A percentile compares a stretch with the other conserved stretches of the same genome.
Evolutionary conservation across 441 rosid species (phyloP).

Genomic region (Hura crepitans): DNA sequence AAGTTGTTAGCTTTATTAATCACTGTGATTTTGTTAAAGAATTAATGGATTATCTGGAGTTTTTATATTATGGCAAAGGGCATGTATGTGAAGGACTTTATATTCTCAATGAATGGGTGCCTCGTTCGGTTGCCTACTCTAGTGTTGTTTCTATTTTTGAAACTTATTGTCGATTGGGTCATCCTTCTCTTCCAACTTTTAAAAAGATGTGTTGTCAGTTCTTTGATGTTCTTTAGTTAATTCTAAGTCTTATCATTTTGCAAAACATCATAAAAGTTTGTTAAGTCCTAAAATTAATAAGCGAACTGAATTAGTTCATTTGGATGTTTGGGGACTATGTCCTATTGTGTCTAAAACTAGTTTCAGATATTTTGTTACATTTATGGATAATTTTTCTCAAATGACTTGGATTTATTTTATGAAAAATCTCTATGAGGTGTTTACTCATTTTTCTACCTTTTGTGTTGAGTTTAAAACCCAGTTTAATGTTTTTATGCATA

Average conservation of each 20-base stretch:
- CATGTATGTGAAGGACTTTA: neutral
- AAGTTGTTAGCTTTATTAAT: neutral
- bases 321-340: too few relatives aligned
- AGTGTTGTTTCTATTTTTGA: neutral
- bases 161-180: neutral
- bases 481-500: neutral
- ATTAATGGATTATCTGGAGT: neutral
- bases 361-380: too few relatives aligned
- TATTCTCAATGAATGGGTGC: neutral
- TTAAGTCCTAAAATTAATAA: too few relatives aligned
- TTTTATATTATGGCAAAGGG: neutral
- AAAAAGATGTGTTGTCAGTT: neutral
- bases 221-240: neutral
- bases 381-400: too few relatives aligned
- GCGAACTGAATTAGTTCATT: too few relatives aligned
- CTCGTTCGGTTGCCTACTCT: neutral
- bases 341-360: too few relatives aligned
- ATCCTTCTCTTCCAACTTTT: neutral
- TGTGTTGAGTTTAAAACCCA: neutral
- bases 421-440: neutral
- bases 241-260: neutral
- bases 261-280: too few relatives aligned
- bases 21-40: slow-evolving; percentile 1
- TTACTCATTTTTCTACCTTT: neutral
- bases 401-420: too few relatives aligned